Percentiles rank a stretch among this genome's conserved stretches.
These are phyloP conservation scores for Scopulariopsis brevicaulis DNA, from an alignment of 2,329 filamentous ascomycete genomes.

Conservation along the genomic window DNA sequence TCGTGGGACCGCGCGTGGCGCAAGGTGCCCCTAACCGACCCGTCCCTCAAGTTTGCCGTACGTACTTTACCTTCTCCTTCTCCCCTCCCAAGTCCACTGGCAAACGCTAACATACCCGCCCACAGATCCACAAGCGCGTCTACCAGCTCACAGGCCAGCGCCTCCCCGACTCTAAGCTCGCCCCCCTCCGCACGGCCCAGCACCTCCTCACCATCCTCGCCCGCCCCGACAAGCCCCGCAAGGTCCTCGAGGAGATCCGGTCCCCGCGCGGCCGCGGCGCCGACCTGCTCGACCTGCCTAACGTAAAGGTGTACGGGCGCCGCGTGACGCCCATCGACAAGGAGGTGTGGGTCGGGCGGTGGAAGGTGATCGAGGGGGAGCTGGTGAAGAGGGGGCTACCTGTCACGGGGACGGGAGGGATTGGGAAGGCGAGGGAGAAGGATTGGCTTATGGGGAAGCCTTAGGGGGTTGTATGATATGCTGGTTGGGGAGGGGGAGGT, in stretches of 20 bases:
- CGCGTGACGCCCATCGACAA: conserved; percentile 61
- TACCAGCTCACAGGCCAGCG: conserved; percentile 70
- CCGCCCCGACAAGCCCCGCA: conserved; percentile 38
- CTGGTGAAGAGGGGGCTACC: conserved; percentile 51
- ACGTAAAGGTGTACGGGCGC: conserved; percentile 55
- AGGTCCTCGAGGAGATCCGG: conserved; percentile 51
- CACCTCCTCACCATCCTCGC: conserved; percentile 42
- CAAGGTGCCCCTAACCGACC: conserved; percentile 41
- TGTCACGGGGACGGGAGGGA: conserved; percentile 31
- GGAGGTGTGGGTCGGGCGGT: conserved; percentile 60
- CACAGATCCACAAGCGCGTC: conserved; percentile 67
- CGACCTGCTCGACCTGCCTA: conserved; percentile 43
- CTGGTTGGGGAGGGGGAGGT: not conserved
- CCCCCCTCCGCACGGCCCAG: conserved; percentile 38
- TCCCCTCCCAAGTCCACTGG: not conserved
- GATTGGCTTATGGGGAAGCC: conserved; percentile 27
- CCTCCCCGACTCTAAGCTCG: conserved; percentile 60
- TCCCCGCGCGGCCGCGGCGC: conserved; percentile 16
- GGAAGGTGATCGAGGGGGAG: conserved; percentile 70
- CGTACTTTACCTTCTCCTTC: conserved; percentile 17
- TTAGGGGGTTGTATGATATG: conserved; percentile 9
- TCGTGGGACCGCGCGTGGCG: conserved; percentile 47
- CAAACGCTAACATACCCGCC: conserved; percentile 8
- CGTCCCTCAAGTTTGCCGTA: conserved; percentile 62
- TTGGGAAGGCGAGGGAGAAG: conserved; percentile 28